Evolutionary conservation across 345 rosid genomes (phyloP), one percentile per base, ranked within the genome.

Genomic region (Linum lewisii): DNA sequence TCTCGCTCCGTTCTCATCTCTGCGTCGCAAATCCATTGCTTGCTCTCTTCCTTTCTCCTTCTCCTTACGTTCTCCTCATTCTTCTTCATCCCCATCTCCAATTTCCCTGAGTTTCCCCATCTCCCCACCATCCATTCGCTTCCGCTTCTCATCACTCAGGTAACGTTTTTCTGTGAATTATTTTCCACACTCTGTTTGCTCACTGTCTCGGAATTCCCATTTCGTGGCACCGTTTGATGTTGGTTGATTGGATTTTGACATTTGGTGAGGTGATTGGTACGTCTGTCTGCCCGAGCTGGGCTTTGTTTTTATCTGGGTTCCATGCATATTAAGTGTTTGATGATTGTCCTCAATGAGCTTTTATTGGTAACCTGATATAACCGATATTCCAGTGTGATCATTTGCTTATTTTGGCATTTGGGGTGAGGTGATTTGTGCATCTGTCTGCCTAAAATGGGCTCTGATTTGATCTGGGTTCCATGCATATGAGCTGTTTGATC

Each of bases 1-100:
- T 13, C 59, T 51, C 57, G 60, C 61, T 32, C 49, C 67, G 44
- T 56, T 60, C 60, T 0, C 66, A 24, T 60, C 69, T 51, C 34
- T 47, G 0, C 24, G 69, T 29, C n/a, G 24, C 26, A 19, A 52
- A 50, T 60, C 51, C 20, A n/a, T 37, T 38, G 32, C 34, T 29
- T 29, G 19, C 36, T 21, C 44, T 32, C 60, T 54, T 10, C 11
- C 23, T 58, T n/a, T 25, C 60, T 25, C 51, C 37, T 11, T n/a
- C 2, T 6, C 38, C 8, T 3, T 24, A 22, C 2, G 25, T 29
- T 19, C 64, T 5, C 21, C 26, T 26, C 32, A 2, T 26, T 6
- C 32, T 26, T 26, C 20, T 6, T 24, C 64, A 15, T 53, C 64
- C 4, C 7, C 19, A 16, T 16, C 56, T 11, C 19, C 42, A 5